Conservation (phyloP, 192 early-diverging fungal species). For the Gonapodya prolifera region DNA sequence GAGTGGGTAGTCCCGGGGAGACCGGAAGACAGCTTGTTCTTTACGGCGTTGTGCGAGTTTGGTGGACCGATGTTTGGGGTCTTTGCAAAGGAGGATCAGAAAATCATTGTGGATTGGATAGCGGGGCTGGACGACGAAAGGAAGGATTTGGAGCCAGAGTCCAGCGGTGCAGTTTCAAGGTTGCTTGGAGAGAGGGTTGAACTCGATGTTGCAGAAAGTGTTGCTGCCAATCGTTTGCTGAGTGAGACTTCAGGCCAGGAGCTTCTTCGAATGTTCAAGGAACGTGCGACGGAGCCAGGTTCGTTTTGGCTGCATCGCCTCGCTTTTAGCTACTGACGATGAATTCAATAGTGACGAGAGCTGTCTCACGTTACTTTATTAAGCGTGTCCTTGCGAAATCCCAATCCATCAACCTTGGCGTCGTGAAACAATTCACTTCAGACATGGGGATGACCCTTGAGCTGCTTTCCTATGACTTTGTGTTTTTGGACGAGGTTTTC, state of each 20-base stretch:
- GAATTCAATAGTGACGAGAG: too few relatives aligned
- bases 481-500: neutral
- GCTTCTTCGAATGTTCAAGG: neutral
- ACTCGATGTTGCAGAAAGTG: neutral
- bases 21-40: neutral
- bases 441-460: neutral
- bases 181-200: neutral
- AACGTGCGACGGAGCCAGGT: neutral
- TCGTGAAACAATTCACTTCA: too few relatives aligned
- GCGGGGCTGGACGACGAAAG: neutral
- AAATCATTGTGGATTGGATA: neutral
- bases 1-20: neutral
- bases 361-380: too few relatives aligned
- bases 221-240: neutral
- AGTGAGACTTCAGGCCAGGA: neutral
- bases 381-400: too few relatives aligned
- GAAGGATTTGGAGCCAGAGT: neutral
- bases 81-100: neutral
- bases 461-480: neutral
- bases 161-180: neutral
- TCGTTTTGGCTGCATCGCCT: neutral
- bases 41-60: neutral
- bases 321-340: neutral
- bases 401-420: too few relatives aligned
- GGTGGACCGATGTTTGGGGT: constrained; percentile 3